Evolutionary conservation across 805 yeast species (phyloP).

Genomic region (Kodamaea neixiangensis): DNA sequence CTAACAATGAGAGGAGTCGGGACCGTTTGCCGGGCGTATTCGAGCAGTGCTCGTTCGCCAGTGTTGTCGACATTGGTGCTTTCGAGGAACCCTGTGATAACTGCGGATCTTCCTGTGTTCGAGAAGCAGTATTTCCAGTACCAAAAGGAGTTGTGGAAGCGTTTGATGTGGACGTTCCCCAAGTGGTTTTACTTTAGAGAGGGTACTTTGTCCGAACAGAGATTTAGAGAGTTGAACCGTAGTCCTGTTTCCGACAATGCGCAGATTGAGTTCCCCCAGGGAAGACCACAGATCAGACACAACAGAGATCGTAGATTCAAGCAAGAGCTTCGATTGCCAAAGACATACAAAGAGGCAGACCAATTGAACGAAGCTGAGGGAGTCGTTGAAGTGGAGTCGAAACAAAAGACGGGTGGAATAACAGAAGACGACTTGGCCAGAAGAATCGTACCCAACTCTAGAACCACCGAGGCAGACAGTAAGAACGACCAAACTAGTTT

Average conservation of each 20-base stretch:
- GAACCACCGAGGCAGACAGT: constrained; percentile 77
- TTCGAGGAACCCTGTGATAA: constrained; percentile 81
- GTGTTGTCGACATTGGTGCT: constrained; percentile 58
- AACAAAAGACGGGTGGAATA: constrained; percentile 18
- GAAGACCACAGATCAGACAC: constrained; percentile 82
- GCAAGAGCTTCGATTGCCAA: constrained; percentile 78
- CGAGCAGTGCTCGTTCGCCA: constrained; percentile 9
- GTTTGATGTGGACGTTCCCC: constrained; percentile 98
- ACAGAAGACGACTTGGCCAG: constrained; percentile 56
- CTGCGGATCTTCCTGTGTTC: constrained; percentile 71
- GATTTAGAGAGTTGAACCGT: constrained; percentile 70
- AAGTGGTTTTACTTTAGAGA: constrained; percentile 86
- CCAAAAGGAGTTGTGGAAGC: constrained; percentile 80
- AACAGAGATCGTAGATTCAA: constrained; percentile 85
- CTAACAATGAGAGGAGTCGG: constrained; percentile 11
- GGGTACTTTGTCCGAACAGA: constrained; percentile 87
- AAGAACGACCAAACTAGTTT: constrained; percentile 61
- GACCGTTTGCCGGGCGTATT: constrained; percentile 14
- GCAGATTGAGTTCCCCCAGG: constrained; percentile 77
- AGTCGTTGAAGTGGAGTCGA: constrained; percentile 15
- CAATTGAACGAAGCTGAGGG: constrained; percentile 23
- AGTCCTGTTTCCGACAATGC: constrained; percentile 74
- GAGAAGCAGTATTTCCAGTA: constrained; percentile 77
- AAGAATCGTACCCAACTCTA: constrained; percentile 67
- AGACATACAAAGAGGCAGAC: constrained; percentile 46